phyloP scores from a whole-genome alignment of 306 rosid species.

The Benincasa hispida region DNA sequence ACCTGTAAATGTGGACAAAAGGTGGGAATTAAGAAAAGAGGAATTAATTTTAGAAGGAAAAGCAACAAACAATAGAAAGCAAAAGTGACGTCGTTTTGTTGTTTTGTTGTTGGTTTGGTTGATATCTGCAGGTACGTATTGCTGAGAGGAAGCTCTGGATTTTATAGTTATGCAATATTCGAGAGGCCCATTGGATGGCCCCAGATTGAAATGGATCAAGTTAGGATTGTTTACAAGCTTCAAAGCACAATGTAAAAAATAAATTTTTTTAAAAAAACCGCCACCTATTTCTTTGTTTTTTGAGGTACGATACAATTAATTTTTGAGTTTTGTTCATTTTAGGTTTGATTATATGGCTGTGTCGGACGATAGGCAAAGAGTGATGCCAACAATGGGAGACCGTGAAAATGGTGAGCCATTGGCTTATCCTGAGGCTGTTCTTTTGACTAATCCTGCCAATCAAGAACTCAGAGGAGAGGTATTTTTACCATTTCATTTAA shows the following conservation, averaged over 20 bases:
- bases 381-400: constrained; percentile 43
- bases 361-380: constrained; percentile 43
- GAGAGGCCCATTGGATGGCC: constrained; percentile 49
- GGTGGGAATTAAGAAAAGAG: constrained; percentile 16
- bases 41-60: neutral
- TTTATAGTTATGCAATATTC: constrained; percentile 45
- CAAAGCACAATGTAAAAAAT: constrained; percentile 20
- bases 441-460: constrained; percentile 29
- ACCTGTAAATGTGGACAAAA: constrained; percentile 55
- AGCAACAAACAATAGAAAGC: neutral
- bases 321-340: too few species aligned
- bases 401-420: constrained; percentile 18
- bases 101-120: neutral
- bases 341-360: constrained; percentile 70
- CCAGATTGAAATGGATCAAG: constrained; percentile 24
- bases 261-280: too few species aligned
- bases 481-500: neutral
- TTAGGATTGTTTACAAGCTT: constrained; percentile 47
- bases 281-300: too few species aligned
- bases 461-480: constrained; percentile 46
- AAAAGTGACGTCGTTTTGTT: neutral
- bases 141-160: constrained; percentile 45
- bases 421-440: constrained; percentile 65
- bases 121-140: constrained; percentile 40
- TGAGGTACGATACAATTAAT: too few species aligned